These are phyloP conservation scores for Penicillium italicum DNA, from an alignment of 2,329 filamentous ascomycete genomes.

Conservation along the genomic window DNA sequence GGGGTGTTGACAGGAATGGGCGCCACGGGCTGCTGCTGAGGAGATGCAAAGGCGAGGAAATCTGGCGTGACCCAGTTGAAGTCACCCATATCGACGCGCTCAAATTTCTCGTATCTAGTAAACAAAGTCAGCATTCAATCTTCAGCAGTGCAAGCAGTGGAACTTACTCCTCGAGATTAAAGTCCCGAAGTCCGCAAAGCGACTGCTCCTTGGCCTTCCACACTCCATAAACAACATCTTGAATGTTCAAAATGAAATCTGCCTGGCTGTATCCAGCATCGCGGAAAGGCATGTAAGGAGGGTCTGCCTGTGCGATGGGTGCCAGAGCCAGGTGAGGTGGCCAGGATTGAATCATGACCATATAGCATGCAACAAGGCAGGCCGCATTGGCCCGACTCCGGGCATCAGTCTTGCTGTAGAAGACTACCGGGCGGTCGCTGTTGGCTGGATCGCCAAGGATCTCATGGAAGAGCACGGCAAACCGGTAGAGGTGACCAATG, in stretches of 20 bases:
- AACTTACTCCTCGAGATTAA: constrained; percentile 80
- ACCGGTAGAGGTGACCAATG: constrained; percentile 94
- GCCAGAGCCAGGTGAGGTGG: constrained; percentile 91
- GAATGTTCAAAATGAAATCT: constrained; percentile 91
- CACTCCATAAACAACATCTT: constrained; percentile 96
- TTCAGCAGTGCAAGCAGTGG: neutral
- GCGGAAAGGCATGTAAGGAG: constrained; percentile 96
- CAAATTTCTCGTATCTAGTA: constrained; percentile 79
- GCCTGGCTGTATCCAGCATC: constrained; percentile 98
- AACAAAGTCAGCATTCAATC: constrained; percentile 12
- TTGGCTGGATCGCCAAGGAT: constrained; percentile 89
- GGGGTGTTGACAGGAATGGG: constrained; percentile 71
- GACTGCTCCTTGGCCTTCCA: constrained; percentile 98
- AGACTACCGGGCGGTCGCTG: constrained; percentile 84
- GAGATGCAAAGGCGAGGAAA: constrained; percentile 95
- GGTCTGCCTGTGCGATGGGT: constrained; percentile 93
- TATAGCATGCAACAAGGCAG: constrained; percentile 93
- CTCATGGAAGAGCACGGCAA: constrained; percentile 93
- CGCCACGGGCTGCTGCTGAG: constrained; percentile 73
- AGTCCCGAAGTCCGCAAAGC: constrained; percentile 85
- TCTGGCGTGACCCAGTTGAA: constrained; percentile 99
- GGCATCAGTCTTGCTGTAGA: constrained; percentile 90
- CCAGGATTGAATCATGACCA: constrained; percentile 98
- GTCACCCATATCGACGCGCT: constrained; percentile 95
- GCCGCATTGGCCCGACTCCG: constrained; percentile 87